phyloP scores from a whole-genome alignment of 2,329 filamentous ascomycete genomes.

The Arthroderma uncinatum region DNA sequence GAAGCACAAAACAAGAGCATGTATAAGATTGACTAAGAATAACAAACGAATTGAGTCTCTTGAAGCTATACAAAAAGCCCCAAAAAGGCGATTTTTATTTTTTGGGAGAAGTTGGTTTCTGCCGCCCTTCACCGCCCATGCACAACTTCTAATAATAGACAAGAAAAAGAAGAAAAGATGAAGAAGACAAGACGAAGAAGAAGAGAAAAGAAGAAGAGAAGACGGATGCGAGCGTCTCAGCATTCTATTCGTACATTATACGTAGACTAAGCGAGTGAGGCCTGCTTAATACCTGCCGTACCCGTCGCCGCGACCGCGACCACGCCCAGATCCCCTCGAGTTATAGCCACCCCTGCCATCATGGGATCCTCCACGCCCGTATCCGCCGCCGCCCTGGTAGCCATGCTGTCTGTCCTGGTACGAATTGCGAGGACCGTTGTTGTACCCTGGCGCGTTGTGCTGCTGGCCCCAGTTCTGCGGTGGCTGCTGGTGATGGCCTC shows the following conservation, averaged over 20 bases:
- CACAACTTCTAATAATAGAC: slow-evolving; percentile 1
- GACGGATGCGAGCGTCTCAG: neutral
- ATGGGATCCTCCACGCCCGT: slow-evolving; percentile 14
- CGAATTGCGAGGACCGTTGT: slow-evolving; percentile 8
- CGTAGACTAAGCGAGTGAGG: slow-evolving; percentile 1
- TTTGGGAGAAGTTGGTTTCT: neutral
- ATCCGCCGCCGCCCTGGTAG: slow-evolving; percentile 17
- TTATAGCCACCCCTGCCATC: slow-evolving; percentile 20
- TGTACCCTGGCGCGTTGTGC: neutral
- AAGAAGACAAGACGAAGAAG: neutral
- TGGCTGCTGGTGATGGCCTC: slow-evolving; percentile 6
- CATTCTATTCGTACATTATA: slow-evolving; percentile 6
- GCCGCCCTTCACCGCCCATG: neutral
- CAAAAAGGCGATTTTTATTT: neutral
- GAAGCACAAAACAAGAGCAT: neutral
- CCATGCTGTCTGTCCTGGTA: slow-evolving; percentile 14
- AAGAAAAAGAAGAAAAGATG: neutral
- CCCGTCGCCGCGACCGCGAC: slow-evolving; percentile 26
- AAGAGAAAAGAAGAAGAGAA: neutral
- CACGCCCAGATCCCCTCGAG: slow-evolving; percentile 15
- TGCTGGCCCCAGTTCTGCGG: neutral
- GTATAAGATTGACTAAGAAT: neutral
- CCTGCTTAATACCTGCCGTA: slow-evolving; percentile 28
- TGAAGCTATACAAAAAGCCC: neutral
- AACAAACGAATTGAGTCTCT: no score